Conservation (phyloP, 306 rosid species). For the Herpetospermum pedunculosum region DNA sequence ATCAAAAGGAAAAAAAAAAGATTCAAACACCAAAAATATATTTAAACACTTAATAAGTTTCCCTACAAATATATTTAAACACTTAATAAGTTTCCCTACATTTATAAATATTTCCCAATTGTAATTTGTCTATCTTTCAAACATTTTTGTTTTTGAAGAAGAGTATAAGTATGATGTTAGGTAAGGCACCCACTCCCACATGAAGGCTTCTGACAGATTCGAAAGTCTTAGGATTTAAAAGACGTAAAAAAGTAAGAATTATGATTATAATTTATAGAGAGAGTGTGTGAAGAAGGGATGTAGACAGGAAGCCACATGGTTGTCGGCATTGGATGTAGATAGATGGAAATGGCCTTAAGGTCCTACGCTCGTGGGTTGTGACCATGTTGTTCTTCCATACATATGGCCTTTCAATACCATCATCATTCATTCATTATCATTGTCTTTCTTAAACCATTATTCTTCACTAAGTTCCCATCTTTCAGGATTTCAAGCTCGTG, state of each 20-base stretch:
- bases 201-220: slow-evolving; percentile 2
- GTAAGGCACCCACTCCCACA: neutral
- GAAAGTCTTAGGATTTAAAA: slow-evolving; percentile 1
- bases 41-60: too few species aligned
- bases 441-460: neutral
- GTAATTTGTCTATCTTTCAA: neutral
- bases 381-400: neutral
- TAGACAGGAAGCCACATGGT: slow-evolving; percentile 1
- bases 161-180: neutral
- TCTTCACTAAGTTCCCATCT: too few species aligned
- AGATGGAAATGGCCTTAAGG: neutral
- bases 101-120: neutral
- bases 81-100: neutral
- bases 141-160: neutral
- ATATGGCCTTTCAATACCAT: neutral
- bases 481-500: too few species aligned
- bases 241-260: neutral
- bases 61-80: neutral
- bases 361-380: slow-evolving; percentile 8
- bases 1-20: too few species aligned
- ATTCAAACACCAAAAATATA: too few species aligned
- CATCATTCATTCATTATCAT: neutral
- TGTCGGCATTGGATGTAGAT: neutral
- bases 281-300: too few species aligned
- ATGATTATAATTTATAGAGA: neutral